Evolutionary conservation across 306 rosid species (phyloP), one percentile per base, ranked within the genome.

Genomic region (Ormosia semicastrata): DNA sequence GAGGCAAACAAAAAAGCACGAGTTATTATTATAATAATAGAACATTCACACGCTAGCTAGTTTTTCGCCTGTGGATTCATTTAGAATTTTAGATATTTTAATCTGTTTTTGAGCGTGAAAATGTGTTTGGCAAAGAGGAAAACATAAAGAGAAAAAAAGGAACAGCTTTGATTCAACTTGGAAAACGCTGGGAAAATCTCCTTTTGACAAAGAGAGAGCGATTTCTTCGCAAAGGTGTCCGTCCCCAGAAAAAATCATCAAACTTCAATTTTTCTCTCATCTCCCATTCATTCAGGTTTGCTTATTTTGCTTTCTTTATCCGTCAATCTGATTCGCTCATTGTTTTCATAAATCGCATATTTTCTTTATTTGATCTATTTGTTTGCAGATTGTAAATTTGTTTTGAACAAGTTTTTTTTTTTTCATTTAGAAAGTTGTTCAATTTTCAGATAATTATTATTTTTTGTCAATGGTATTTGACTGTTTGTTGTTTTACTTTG

Each of bases 101-200:
- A 75, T 65, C 53, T 66, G 36, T 56, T 29, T 39, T 24, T 67
- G 47, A 65, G 65, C 41, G 40, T 24, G 66, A 33, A 43, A 1
- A 11, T 32, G 73, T 52, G 85, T 88, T 75, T 88, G 91, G 90
- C 57, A 68, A 39, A 82, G 71, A 36, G 17, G 87, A 79, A 87
- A 79, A 73, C 75, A 34, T 57, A 76, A 75, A 49, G 84, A 69
- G 68, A 71, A 24, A 59, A 10, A 54, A 41, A 46, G 73, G 37
- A 78, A 66, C 66, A 50, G 52, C 50, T 78, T 73, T 83, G 86
- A 76, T 76, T 34, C 85, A 71, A 71, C 72, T 81, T 58, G 66
- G 83, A 84, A 82, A 86, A 76, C 76, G 81, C 59, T 6, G 41
- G 78, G 88, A 88, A 75, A 82, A 87, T 66, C 69, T 75, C 81